phyloP scores from a whole-genome alignment of 768 basidiomycete genomes.

The Tephrocybe sp. region DNA sequence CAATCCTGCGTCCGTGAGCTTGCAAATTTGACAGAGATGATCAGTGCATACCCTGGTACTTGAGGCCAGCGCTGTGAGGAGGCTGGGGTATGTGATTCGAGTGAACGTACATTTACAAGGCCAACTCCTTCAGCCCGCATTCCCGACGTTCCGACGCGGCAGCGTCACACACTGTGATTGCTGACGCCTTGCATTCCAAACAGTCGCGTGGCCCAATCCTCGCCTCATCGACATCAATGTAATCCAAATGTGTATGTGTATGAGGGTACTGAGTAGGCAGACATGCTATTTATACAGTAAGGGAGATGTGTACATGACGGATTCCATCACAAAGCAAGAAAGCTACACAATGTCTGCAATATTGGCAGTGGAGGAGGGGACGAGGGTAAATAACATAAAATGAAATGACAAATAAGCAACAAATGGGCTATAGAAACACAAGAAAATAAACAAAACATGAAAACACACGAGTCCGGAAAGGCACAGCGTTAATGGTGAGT shows the following conservation, averaged over 20 bases:
- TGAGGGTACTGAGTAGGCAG: too few relatives aligned
- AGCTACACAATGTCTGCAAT: constrained; percentile 8
- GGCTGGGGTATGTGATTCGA: constrained; percentile 62
- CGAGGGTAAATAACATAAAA: neutral
- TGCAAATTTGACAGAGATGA: neutral
- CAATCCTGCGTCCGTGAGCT: constrained; percentile 46
- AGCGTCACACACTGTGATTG: neutral
- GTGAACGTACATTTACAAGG: constrained; percentile 37
- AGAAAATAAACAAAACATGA: neutral
- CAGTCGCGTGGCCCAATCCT: too few relatives aligned
- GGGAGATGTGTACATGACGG: constrained; percentile 17
- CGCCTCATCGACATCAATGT: too few relatives aligned
- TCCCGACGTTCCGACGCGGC: too few relatives aligned
- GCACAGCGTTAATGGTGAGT: neutral
- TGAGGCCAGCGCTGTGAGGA: constrained; percentile 62
- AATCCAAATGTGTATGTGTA: neutral
- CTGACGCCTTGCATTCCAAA: neutral
- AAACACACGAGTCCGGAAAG: neutral
- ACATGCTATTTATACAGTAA: constrained; percentile 20
- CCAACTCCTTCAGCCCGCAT: neutral
- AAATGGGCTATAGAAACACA: constrained; percentile 10
- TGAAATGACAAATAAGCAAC: neutral
- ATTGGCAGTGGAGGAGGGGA: constrained; percentile 4
- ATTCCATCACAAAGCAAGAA: constrained; percentile 15
- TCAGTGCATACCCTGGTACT: constrained; percentile 38